Percentiles rank a stretch among this genome's conserved stretches.
Conservation (phyloP, 2,329 filamentous ascomycete genomes). For the Cordyceps farinosa region DNA sequence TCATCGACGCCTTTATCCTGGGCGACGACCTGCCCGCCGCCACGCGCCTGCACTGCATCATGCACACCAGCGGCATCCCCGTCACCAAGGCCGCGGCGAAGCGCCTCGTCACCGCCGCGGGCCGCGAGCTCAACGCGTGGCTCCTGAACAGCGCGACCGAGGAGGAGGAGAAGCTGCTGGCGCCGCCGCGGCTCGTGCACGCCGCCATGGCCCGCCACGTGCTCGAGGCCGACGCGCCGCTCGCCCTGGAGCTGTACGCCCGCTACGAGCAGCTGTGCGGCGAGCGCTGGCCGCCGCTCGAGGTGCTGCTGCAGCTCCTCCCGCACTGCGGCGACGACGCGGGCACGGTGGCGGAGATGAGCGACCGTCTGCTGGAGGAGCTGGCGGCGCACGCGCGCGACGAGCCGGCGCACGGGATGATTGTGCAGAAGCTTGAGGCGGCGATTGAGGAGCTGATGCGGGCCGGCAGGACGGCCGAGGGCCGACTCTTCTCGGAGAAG, state of each 20-base stretch:
- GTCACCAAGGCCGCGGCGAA: neutral
- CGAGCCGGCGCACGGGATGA: neutral
- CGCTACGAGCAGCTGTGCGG: conserved; percentile 6
- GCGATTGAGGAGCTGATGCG: neutral
- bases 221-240: neutral
- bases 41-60: conserved; percentile 68
- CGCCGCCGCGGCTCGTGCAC: conserved; percentile 6
- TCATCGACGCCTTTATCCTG: conserved; percentile 67
- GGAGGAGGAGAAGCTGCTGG: neutral
- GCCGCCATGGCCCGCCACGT: neutral
- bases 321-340: neutral
- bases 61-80: conserved; percentile 47
- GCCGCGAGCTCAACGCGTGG: conserved; percentile 2
- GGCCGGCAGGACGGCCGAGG: neutral
- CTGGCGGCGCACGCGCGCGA: neutral
- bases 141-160: neutral
- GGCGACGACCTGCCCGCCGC: conserved; percentile 60
- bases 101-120: conserved; percentile 23
- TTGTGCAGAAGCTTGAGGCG: neutral
- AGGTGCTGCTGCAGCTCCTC: conserved; percentile 6
- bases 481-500: neutral
- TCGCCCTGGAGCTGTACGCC: neutral
- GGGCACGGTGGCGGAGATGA: neutral
- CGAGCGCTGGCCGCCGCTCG: conserved; percentile 1
- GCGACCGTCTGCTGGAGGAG: conserved; percentile 3